phyloP scores from a whole-genome alignment of 2,329 filamentous ascomycete genomes.

The Penicillium carneum region DNA sequence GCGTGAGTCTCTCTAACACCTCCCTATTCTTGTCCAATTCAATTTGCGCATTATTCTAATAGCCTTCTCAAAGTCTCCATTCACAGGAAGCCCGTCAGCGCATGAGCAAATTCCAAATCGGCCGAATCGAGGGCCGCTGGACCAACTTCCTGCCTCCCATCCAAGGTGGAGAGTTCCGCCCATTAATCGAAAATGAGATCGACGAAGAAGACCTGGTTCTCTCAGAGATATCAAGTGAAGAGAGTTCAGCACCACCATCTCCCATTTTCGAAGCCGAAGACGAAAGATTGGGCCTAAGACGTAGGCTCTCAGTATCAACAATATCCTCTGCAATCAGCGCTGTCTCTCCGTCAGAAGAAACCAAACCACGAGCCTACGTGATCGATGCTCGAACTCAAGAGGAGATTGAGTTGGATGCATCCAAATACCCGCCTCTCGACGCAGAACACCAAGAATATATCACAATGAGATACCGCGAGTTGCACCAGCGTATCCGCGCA shows the following conservation, averaged over 20 bases:
- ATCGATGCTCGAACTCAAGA: slow-evolving; percentile 76
- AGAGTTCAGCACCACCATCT: slow-evolving; percentile 62
- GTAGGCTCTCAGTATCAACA: slow-evolving; percentile 41
- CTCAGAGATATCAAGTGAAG: slow-evolving; percentile 54
- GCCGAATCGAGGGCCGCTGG: slow-evolving; percentile 79
- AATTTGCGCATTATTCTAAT: slow-evolving; percentile 19
- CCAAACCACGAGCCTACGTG: slow-evolving; percentile 61
- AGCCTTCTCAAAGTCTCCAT: slow-evolving; percentile 69
- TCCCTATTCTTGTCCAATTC: not conserved
- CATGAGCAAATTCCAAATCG: slow-evolving; percentile 83
- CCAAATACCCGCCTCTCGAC: slow-evolving; percentile 80
- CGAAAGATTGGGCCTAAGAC: slow-evolving; percentile 41
- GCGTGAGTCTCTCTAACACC: slow-evolving; percentile 64
- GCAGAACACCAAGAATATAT: slow-evolving; percentile 74
- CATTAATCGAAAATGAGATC: slow-evolving; percentile 53
- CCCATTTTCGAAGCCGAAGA: slow-evolving; percentile 63
- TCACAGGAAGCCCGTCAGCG: slow-evolving; percentile 73
- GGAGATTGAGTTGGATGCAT: slow-evolving; percentile 74
- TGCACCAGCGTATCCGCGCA: slow-evolving; percentile 52
- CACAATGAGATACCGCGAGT: slow-evolving; percentile 62
- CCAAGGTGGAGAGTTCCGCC: slow-evolving; percentile 78
- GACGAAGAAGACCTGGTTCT: slow-evolving; percentile 35
- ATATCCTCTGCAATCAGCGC: slow-evolving; percentile 35
- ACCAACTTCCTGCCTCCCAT: slow-evolving; percentile 86
- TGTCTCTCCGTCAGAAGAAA: slow-evolving; percentile 20